A percentile compares a stretch with the other conserved stretches of the same genome.
Conservation (phyloP, 805 yeast genomes). For the Myxozyma melibiosi region DNA sequence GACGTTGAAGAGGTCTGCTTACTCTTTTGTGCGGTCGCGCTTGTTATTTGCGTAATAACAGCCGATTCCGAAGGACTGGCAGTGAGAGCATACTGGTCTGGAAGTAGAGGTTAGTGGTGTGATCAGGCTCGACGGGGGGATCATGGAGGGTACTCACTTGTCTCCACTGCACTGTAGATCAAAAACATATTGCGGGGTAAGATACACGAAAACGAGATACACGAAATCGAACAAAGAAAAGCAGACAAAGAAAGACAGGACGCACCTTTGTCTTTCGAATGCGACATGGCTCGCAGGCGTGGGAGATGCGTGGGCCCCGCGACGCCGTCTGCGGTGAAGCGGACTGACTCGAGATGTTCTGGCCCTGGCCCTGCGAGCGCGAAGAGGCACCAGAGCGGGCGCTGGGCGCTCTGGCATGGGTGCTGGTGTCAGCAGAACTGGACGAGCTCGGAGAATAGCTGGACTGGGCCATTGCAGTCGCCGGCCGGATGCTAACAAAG, state of each 20-base stretch:
- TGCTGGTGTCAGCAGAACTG: too few species aligned
- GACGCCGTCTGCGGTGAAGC: conserved; percentile 10
- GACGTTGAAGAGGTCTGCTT: not conserved
- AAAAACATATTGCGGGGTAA: too few species aligned
- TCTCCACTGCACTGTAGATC: conserved; percentile 26
- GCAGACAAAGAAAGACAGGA: not conserved
- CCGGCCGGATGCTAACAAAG: too few species aligned
- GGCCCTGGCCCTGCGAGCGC: too few species aligned
- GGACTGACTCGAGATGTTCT: too few species aligned
- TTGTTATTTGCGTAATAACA: conserved; percentile 23
- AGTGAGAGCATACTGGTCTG: conserved; percentile 24
- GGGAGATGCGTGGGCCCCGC: conserved; percentile 19
- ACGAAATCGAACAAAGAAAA: too few species aligned
- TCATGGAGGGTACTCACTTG: conserved; percentile 9
- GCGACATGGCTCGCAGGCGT: conserved; percentile 28
- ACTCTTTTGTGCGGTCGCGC: conserved; percentile 26
- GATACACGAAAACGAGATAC: too few species aligned
- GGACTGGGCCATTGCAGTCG: too few species aligned
- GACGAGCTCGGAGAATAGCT: conserved; percentile 5
- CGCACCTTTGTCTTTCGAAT: conserved; percentile 22
- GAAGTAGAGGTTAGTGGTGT: not conserved
- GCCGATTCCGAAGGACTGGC: conserved; percentile 21
- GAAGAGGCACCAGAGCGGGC: too few species aligned
- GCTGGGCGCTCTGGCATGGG: too few species aligned
- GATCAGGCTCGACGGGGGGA: not conserved